Base-by-base conservation (phyloP, 2,329 filamentous ascomycete species). In the Sclerotinia glacialis region DNA sequence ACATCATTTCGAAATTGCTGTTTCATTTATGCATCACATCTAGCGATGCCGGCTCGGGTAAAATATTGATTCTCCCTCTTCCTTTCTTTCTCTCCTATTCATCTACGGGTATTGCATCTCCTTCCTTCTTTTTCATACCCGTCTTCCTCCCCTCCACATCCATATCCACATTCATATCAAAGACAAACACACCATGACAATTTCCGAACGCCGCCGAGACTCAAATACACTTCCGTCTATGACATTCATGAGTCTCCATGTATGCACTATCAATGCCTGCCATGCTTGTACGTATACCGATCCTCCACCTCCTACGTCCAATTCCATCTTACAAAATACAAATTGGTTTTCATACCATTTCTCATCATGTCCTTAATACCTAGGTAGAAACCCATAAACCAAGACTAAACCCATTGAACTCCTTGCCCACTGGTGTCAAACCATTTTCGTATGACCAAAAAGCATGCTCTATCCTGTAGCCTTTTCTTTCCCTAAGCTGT, bases 391-490 rank as follows among this genome's bases (percentile, higher is more conserved):
- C 34, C 31, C 34, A 55, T 12, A 55, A 49, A 60, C 23, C 44
- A n/a, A 60, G 44, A 60, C 21, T 3, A 37, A 37, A 49, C 42
- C 44, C 28, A 37, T 18, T n/a, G 23, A 59, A 59, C 56, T 59
- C 56, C 56, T 9, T n/a, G 21, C 28, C 52, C 28, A 37, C 37
- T 54, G 11, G 26, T 37, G n/a, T 28, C 42, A 49, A 60, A 11
- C 44, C 56, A 49, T 60, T 49, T 31, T 60, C 23, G 44, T 49
- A 49, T 49, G 56, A 60, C 28, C 56, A 9, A 60, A 34, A 46
- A 49, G 34, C 26, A 31, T 26, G 26, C 26, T n/a, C 42, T 44
- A 59, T 59, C 42, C 42, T 46, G 46, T 59, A 31, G 16, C 7
- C n/a, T 3, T 34, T 12, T 14, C 1, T 5, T 3, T 12, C 6